Base-by-base conservation (phyloP, 305 asterid species). In the Solanum hybrid region DNA sequence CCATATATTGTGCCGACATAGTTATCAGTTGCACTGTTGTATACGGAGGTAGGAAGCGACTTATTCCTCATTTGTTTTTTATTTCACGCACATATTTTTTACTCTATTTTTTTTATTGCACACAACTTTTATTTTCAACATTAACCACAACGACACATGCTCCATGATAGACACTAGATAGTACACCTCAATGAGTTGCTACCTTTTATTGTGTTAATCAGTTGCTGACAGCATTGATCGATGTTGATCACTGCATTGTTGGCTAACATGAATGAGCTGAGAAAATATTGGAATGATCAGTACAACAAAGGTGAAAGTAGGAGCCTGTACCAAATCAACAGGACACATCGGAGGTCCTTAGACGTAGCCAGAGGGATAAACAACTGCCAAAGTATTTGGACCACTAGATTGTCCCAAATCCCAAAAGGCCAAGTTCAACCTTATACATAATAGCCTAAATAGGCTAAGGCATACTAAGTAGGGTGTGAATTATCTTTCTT, bases 21-120 rank as follows among this genome's bases (percentile, higher is more conserved):
- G 89, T 91, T 93, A 88, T 95, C 97, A 90, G 94, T 91, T 39
- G 93, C 89, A 86, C 91, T 87, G 79, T 96, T 94, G 93, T 95
- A 95, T 79, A 94, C 91, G 83, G 97, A 94, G 87, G 99, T 96
- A 90, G 98, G 96, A 34, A 26, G 4, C 15, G 12, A 11, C 51
- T 11, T 39, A 39, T 39, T 39, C 51, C 51, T 39, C 14, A 38
- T 11, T 39, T 39, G 51, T 39, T 3, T 39, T 39, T 39, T 10
- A 10, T 39, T 39, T 39, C 51, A 10, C 17, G 22, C 65, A 51
- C 20, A 51, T 6, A 15, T 32, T 51, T 20, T 51, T 51, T 3
- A 51, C 4, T 51, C 68, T 51, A 15, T 51, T 15, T 15, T 51
- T 14, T 51, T 15, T 17, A 7, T 15, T 51, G 8, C 68, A 15